Evolutionary conservation across 2,329 filamentous ascomycete species (phyloP).

Genomic region (Aspergillus fumigatiaffinis): DNA sequence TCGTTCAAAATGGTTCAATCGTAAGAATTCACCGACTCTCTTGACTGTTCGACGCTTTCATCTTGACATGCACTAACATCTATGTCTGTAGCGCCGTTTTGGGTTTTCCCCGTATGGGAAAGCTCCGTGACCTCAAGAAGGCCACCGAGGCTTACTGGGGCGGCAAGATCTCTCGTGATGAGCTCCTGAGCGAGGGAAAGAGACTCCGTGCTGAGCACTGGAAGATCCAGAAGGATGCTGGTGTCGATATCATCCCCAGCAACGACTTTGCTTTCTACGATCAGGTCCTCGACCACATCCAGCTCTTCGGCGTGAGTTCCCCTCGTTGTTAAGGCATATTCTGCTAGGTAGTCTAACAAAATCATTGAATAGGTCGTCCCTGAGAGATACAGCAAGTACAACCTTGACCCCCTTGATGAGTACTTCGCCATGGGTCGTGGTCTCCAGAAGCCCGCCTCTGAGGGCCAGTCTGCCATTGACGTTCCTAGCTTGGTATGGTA

Average conservation of each 20-base stretch:
- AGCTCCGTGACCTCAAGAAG: slow-evolving; percentile 99
- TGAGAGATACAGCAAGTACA: slow-evolving; percentile 88
- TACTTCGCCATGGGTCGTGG: slow-evolving; percentile 99
- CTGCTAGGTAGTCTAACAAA: slow-evolving; percentile 16
- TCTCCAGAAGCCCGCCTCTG: slow-evolving; percentile 75
- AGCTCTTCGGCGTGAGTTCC: slow-evolving; percentile 82
- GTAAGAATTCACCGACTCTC: slow-evolving; percentile 35
- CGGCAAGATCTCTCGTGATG: slow-evolving; percentile 87
- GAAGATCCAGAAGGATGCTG: slow-evolving; percentile 99
- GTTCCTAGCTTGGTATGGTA: slow-evolving; percentile 70
- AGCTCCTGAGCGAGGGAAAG: slow-evolving; percentile 93
- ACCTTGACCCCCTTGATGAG: slow-evolving; percentile 83
- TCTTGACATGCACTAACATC: slow-evolving; percentile 5
- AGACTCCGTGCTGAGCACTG: slow-evolving; percentile 94
- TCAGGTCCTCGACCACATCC: slow-evolving; percentile 95
- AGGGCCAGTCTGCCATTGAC: slow-evolving; percentile 59
- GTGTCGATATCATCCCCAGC: slow-evolving; percentile 96
- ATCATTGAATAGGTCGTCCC: slow-evolving; percentile 66
- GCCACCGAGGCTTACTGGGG: slow-evolving; percentile 97
- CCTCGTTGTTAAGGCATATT: slow-evolving; percentile 1
- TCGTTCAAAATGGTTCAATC: slow-evolving; percentile 57
- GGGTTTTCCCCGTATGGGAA: slow-evolving; percentile 98
- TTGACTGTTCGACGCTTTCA: neutral
- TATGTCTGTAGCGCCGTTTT: slow-evolving; percentile 62
- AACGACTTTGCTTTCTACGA: slow-evolving; percentile 99